Evolutionary conservation across 257 asterid genomes (phyloP), one percentile per base, ranked within the genome.

Genomic region (Ophiorrhiza pumila): DNA sequence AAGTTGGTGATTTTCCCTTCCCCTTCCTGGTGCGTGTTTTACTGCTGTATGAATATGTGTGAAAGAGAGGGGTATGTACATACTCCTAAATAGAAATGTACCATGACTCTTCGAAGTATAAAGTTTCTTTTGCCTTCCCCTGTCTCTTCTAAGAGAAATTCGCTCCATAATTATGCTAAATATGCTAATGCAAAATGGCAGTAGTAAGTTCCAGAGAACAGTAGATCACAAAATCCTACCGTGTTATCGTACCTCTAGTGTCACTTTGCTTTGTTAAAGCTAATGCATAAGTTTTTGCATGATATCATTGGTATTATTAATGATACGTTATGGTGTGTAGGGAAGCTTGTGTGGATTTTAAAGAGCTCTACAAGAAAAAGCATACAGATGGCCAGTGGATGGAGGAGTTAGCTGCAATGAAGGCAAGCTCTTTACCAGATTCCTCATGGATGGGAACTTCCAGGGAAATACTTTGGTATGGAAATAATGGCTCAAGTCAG

Each of bases 331-430:
- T 76, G 67, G 10, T 68, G 59, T 78, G 69, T 78, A 91, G 97
- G 87, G 91, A 58, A 71, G 96, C 96, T 15, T 91, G 96, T 75
- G 43, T 69, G 64, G 90, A 88, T 62, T 91, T 91, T 84, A 86
- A 87, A 85, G 96, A 91, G 72, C 95, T 89, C 69, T 88, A 81
- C 87, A 74, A 88, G 86, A 83, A 85, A 80, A 91, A 91, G 79
- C 91, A 88, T 72, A 84, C 90, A 13, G 96, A 91, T 79, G 85
- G 84, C 68, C 93, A 84, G 56, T 91, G 97, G 97, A 83, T 88
- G 93, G 93, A 77, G 60, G 96, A 89, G 82, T 81, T 91, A 80
- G 96, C 95, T 23, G 97, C 96, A 63, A 90, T 91, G 76, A 83
- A 87, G 84, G 92, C 97, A 49, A 81, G 65, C 65, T 62, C 95